Conservation (phyloP, 768 basidiomycete species). For the Suillus lakei region DNA sequence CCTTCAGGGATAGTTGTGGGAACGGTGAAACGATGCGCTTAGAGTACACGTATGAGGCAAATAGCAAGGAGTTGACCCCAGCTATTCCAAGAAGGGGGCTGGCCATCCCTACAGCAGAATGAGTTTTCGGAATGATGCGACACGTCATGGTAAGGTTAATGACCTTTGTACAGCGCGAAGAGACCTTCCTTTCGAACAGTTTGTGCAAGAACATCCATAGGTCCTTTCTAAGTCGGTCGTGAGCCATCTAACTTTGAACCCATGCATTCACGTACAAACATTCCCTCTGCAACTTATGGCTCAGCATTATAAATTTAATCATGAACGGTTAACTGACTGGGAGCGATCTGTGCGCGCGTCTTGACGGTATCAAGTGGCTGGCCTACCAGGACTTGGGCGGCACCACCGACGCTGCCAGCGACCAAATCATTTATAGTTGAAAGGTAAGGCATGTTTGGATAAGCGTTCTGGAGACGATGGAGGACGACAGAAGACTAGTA, state of each 20-base stretch:
- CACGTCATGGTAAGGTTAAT: constrained; percentile 13
- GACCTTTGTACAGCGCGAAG: constrained; percentile 96
- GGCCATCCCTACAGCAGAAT: constrained; percentile 70
- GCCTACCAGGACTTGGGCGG: constrained; percentile 93
- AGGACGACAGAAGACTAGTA: not conserved
- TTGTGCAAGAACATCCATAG: constrained; percentile 86
- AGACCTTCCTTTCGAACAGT: constrained; percentile 89
- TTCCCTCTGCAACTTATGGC: constrained; percentile 57
- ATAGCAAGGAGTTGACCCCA: constrained; percentile 94
- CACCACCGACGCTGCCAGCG: constrained; percentile 91
- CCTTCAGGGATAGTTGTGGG: constrained; percentile 76
- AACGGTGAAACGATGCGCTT: constrained; percentile 88
- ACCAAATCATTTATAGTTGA: constrained; percentile 80
- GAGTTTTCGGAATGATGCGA: not conserved
- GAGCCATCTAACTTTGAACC: not conserved
- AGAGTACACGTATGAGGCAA: constrained; percentile 87
- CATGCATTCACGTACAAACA: constrained; percentile 72
- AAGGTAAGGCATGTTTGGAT: constrained; percentile 31
- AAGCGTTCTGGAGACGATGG: not conserved
- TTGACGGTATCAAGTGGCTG: constrained; percentile 91
- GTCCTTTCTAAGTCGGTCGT: constrained; percentile 69
- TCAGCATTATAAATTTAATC: constrained; percentile 9
- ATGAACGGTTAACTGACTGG: constrained; percentile 53
- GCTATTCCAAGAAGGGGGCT: constrained; percentile 92
- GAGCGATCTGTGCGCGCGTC: constrained; percentile 86